Base-by-base conservation (phyloP, 2,329 filamentous ascomycete species). In the Pseudogymnoascus sp. region DNA sequence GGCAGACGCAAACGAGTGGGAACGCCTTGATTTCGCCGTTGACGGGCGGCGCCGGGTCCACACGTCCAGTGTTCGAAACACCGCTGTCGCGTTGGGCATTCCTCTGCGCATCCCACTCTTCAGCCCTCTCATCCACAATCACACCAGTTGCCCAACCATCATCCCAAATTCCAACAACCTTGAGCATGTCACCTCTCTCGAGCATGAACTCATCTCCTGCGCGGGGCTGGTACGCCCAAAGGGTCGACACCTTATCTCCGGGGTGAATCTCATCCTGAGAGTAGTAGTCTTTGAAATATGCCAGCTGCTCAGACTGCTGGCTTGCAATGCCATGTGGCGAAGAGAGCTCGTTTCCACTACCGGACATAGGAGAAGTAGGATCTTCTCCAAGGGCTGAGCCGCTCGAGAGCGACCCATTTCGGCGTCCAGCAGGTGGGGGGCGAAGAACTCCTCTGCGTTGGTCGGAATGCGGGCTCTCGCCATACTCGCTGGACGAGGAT, bases 281-380 rank as follows among this genome's bases (percentile, higher is more conserved):
- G 74, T 99, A 99, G 76, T 99, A 99, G 75, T 99, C 95, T 73
- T 96, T 96, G 85, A 99, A 99, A 73, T 92, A 96, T 3, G 90
- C 88, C 62, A 99, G 79, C 75, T 97, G 95, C 76, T 99, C 95
- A 0, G 93, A 97, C 74, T 97, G 92, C 65, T 93, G 91, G 70
- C 92, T 96, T 23, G 87, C 85, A 65, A 93, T 77, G 25, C 88
- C 92, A 70, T 89, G 89, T 0, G 91, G 91, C 3, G 93, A 97
- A 2, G 93, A 96, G 75, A 90, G 88, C 61, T 87, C 88, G 53
- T 82, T 86, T 25, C 81, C 87, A 73, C 84, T 92, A 64, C 73
- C 80, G 9, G 83, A 84, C 40, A 80, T 82, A 5, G 92, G 92
- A 8, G 92, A 96, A 63, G 87, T 87, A 11, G 85, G 81, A 64